Evolutionary conservation across 208 protist species (phyloP), one percentile per base, ranked within the genome.

Genomic region (Wallacemonas sp.): DNA sequence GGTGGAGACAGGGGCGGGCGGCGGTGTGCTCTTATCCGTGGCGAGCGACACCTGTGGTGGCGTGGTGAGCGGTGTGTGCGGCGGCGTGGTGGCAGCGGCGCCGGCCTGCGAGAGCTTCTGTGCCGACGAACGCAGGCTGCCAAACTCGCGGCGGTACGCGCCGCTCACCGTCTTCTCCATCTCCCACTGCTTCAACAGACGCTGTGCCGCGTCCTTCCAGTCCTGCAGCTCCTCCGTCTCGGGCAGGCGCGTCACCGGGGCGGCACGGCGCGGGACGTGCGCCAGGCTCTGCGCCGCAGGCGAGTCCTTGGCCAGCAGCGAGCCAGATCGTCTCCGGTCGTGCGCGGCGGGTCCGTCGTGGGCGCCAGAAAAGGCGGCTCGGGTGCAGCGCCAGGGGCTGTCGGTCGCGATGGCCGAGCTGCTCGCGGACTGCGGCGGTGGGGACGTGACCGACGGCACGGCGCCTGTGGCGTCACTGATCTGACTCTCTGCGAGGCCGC

Each of bases 121-220:
- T n/a, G 30, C 27, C 4, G 14, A 34, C 5, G 9, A 26, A 6
- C 29, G 12, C 21, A 63, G 3, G 9, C 4, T 29, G 21, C 39
- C 34, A 30, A 56, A 66, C 44, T 62, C 34, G 19, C 54, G 48
- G 17, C 54, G 4, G 30, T 62, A 70, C 39, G 65, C 54, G n/a
- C 9, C n/a, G 27, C 38, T 54, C 12, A 54, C 16, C 33, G 12
- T 32, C 52, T 56, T 52, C 65, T 62, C 65, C 36, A 29, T 4
- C 41, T 70, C 52, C 46, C 29, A 70, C 54, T 62, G 48, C 65
- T 62, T 47, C n/a, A 70, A 1, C 48, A 70, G 52, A 17, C 39
- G 23, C 24, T 4, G 6, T 5, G 38, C 38, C 4, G 36, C 54
- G 2, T 24, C 32, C 19, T 56, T 38, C 34, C 61, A 54, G 19